phyloP scores from a whole-genome alignment of 352 stramenopile genomes.

The Phytophthora pistaciae region DNA sequence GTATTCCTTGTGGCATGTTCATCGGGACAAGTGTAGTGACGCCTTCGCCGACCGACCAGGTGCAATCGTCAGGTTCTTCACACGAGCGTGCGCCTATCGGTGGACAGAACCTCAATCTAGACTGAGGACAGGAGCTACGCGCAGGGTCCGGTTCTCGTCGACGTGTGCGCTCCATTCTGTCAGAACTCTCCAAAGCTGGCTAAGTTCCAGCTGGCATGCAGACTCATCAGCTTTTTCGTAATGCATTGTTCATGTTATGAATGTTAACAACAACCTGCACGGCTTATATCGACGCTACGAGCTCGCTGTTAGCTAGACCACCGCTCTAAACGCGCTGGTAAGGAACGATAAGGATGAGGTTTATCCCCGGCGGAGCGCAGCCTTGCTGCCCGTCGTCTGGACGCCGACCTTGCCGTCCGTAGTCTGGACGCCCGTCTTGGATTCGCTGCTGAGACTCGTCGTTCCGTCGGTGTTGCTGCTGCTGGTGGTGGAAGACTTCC shows the following conservation, averaged over 20 bases:
- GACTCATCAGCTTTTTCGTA: neutral
- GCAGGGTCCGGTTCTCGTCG: neutral
- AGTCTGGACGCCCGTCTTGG: neutral
- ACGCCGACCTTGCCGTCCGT: neutral
- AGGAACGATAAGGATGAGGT: neutral
- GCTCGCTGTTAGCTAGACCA: constrained; percentile 2
- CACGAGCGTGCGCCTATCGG: neutral
- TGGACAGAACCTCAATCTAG: neutral
- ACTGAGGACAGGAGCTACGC: neutral
- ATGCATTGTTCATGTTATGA: constrained; percentile 1
- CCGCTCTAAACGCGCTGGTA: neutral
- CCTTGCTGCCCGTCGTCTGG: neutral
- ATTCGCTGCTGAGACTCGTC: neutral
- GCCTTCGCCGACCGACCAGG: constrained; percentile 4
- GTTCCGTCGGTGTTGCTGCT: neutral
- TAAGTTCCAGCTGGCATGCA: neutral
- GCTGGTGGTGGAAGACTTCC: constrained; percentile 6
- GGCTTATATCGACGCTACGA: neutral
- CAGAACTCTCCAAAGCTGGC: constrained; percentile 5
- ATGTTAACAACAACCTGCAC: neutral
- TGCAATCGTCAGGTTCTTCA: constrained; percentile 6
- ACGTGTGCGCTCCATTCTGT: constrained; percentile 3
- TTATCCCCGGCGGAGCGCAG: constrained; percentile 14
- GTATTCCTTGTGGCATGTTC: constrained; percentile 7
- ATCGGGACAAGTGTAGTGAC: neutral